Base-by-base conservation (phyloP, 2,329 filamentous ascomycete genomes). In the Pseudogymnoascus pannorum region DNA sequence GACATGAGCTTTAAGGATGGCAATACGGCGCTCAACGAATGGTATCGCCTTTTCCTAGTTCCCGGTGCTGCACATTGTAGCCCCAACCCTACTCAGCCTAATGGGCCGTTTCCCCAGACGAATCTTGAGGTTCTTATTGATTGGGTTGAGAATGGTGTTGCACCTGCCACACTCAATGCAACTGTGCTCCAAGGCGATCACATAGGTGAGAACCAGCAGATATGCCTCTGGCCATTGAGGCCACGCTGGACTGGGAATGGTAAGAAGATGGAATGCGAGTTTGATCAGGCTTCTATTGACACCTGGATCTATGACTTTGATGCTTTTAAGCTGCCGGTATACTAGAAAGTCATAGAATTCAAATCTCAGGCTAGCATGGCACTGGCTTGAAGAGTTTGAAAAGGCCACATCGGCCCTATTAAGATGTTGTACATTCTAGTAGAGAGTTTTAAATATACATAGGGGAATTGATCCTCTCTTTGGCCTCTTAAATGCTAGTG, bases 41-140 rank as follows among this genome's bases (percentile, higher is more conserved):
- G 78, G 73, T 84, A 79, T 68, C 74, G 75, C 48, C 72, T 79
- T 57, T 80, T 75, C 67, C 71, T 78, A 0, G 69, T 84, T 1
- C 81, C 81, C 0, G 81, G 81, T 18, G 81, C 77, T 1, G 77
- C 74, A 0, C 81, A 83, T 71, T 84, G 80, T 65, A 68, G 71
- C 0, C 67, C 72, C 11, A 80, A 77, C 66, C 31, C 67, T 2
- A 67, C 73, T 8, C 73, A 78, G 67, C 74, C 77, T 0, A 69
- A 69, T 24, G 76, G 76, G 0, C 73, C 72, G 2, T 77, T 73
- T 67, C 75, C 76, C 0, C 69, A 78, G 67, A 75, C 75, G 12
- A 81, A 78, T 65, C 72, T 80, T 64, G 72, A 74, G 64, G 74
- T 69, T 1, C 70, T 81, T 66, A 78, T 84, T 57, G 72, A 79